phyloP scores from a whole-genome alignment of 2,329 filamentous ascomycete species.

The Bipolaris oryzae region DNA sequence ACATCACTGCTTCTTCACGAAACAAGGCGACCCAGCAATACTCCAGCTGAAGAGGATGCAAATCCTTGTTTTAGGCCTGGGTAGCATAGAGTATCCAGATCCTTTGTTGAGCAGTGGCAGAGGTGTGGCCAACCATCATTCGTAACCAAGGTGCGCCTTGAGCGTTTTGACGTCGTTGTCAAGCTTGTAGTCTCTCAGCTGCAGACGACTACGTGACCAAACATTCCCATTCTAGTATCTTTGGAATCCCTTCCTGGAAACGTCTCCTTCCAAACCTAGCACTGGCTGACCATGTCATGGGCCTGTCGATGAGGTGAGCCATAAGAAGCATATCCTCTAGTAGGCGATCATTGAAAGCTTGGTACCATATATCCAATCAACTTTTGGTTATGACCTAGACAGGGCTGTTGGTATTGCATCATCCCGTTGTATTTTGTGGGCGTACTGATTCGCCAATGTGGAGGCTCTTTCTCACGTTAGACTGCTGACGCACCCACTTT shows the following conservation, averaged over 20 bases:
- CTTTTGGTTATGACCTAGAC: not conserved
- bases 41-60: conserved; percentile 9
- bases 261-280: not conserved
- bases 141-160: not conserved
- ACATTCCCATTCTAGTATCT: not conserved
- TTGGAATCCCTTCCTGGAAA: not conserved
- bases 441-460: not conserved
- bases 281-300: conserved; percentile 5
- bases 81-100: not conserved
- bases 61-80: not conserved
- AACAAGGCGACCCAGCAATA: not conserved
- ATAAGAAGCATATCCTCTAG: conserved; percentile 28
- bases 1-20: not conserved
- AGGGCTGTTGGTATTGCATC: conserved; percentile 2
- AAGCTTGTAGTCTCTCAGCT: not conserved
- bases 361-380: conserved; percentile 19
- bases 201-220: not conserved
- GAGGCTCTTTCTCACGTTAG: conserved; percentile 13
- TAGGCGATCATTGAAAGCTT: conserved; percentile 29
- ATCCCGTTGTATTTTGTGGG: conserved; percentile 5
- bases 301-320: conserved; percentile 17
- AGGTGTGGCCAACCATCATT: not conserved
- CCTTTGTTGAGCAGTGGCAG: not conserved
- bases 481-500: conserved; percentile 11
- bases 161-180: not conserved